These are phyloP conservation scores for Kwoniella bestiolae DNA, from an alignment of 768 basidiomycete genomes.

Conservation along the genomic window DNA sequence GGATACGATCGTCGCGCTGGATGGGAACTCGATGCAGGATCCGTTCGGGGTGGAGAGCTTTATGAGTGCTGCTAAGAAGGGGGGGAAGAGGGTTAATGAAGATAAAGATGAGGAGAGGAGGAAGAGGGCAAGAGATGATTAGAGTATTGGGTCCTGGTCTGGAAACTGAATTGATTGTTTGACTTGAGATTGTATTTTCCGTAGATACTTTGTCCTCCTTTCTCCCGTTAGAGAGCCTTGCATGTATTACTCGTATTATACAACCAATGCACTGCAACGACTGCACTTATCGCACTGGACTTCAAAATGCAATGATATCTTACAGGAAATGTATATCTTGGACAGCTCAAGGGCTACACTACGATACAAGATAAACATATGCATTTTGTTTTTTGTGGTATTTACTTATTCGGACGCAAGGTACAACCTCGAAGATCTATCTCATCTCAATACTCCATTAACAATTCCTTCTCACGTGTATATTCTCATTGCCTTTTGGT, in stretches of 20 bases:
- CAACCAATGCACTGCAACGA: too few relatives aligned
- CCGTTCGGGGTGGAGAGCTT: constrained; percentile 97
- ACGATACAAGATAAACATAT: not conserved
- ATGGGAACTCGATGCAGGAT: constrained; percentile 68
- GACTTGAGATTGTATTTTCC: too few relatives aligned
- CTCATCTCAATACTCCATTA: not conserved
- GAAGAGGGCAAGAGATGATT: constrained; percentile 1
- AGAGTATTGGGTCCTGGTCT: too few relatives aligned
- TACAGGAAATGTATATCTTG: too few relatives aligned
- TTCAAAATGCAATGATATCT: too few relatives aligned
- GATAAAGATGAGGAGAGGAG: constrained; percentile 28
- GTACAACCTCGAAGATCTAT: not conserved
- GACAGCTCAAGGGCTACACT: too few relatives aligned
- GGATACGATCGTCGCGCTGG: constrained; percentile 64
- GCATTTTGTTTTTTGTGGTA: not conserved
- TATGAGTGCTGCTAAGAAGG: constrained; percentile 93
- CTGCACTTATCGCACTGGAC: too few relatives aligned
- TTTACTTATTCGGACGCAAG: not conserved
- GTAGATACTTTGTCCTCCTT: too few relatives aligned
- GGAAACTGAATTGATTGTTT: too few relatives aligned
- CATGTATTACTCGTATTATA: too few relatives aligned
- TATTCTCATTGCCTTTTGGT: not conserved
- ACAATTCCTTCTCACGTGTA: not conserved
- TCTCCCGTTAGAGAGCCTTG: too few relatives aligned
- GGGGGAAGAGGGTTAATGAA: constrained; percentile 69